These are phyloP conservation scores for Euphorbia celastroides DNA, from an alignment of 441 rosid genomes.

Conservation along the genomic window DNA sequence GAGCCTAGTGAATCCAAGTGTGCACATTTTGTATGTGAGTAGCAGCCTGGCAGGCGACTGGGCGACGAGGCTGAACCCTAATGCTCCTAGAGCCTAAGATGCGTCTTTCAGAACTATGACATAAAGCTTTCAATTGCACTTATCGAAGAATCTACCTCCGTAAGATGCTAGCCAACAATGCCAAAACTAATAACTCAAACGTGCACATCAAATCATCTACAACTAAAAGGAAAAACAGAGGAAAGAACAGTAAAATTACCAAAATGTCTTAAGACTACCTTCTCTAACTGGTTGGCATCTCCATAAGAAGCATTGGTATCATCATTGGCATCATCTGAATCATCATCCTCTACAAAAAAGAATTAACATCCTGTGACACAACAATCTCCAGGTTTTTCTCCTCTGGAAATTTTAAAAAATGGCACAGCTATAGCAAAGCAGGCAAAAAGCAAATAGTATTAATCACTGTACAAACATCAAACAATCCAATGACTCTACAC, in stretches of 20 bases:
- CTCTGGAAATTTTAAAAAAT: neutral
- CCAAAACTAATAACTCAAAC: neutral
- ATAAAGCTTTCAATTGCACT: neutral
- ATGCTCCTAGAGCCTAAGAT: too few species aligned
- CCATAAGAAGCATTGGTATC: constrained; percentile 24
- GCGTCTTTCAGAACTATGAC: too few species aligned
- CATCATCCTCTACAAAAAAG: constrained; percentile 45
- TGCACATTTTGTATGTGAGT: too few species aligned
- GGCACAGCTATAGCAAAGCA: neutral
- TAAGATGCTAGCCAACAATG: too few species aligned
- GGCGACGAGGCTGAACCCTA: too few species aligned
- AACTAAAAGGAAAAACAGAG: neutral
- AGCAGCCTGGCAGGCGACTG: too few species aligned
- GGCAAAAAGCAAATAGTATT: neutral
- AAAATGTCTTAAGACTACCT: constrained; percentile 26
- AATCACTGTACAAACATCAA: neutral
- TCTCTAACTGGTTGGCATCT: constrained; percentile 26
- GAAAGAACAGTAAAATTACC: neutral
- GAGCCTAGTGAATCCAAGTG: too few species aligned
- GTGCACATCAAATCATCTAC: neutral
- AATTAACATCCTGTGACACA: constrained; percentile 9
- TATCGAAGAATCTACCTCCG: constrained; percentile 6
- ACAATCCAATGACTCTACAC: neutral
- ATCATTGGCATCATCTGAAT: constrained; percentile 32
- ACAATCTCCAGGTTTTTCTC: neutral